Conservation (phyloP, 1,139 yeast genomes). For the Saccharomyces hybrid region DNA sequence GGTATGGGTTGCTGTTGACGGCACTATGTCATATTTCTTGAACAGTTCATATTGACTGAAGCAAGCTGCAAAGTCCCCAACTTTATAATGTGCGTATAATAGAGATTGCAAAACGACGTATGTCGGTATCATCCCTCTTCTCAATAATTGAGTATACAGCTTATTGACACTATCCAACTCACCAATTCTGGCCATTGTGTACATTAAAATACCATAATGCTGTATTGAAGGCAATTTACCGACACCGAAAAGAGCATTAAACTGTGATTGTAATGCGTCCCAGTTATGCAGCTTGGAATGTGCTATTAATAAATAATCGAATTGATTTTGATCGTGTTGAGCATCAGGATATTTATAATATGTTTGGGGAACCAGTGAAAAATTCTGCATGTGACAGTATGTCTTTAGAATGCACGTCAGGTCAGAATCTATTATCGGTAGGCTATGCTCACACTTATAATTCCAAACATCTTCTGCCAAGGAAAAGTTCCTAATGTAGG, state of each 20-base stretch:
- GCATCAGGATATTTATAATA: slow-evolving; percentile 23
- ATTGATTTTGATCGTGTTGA: slow-evolving; percentile 31
- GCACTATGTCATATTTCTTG: slow-evolving; percentile 33
- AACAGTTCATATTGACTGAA: slow-evolving; percentile 38
- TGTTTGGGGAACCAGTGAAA: slow-evolving; percentile 3
- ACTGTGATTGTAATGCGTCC: slow-evolving; percentile 51
- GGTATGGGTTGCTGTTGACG: slow-evolving; percentile 37
- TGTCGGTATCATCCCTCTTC: slow-evolving; percentile 44
- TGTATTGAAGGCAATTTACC: slow-evolving; percentile 48
- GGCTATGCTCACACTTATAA: slow-evolving; percentile 15
- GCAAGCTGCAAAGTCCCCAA: slow-evolving; percentile 43
- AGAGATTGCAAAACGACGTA: slow-evolving; percentile 43
- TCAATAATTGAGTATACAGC: slow-evolving; percentile 42
- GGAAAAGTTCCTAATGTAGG: slow-evolving; percentile 12
- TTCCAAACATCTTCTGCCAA: slow-evolving; percentile 21
- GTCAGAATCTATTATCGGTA: slow-evolving; percentile 18
- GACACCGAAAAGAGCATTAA: slow-evolving; percentile 53
- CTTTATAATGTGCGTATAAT: slow-evolving; percentile 40
- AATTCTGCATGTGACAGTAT: slow-evolving; percentile 18
- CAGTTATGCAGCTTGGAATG: slow-evolving; percentile 52
- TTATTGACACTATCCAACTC: slow-evolving; percentile 46
- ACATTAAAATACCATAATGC: slow-evolving; percentile 61
- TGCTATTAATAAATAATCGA: slow-evolving; percentile 41
- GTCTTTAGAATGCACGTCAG: slow-evolving; percentile 24
- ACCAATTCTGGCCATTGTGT: slow-evolving; percentile 53